phyloP scores from a whole-genome alignment of 1,284 basidiomycete genomes.

The Tylopilus sp. region DNA sequence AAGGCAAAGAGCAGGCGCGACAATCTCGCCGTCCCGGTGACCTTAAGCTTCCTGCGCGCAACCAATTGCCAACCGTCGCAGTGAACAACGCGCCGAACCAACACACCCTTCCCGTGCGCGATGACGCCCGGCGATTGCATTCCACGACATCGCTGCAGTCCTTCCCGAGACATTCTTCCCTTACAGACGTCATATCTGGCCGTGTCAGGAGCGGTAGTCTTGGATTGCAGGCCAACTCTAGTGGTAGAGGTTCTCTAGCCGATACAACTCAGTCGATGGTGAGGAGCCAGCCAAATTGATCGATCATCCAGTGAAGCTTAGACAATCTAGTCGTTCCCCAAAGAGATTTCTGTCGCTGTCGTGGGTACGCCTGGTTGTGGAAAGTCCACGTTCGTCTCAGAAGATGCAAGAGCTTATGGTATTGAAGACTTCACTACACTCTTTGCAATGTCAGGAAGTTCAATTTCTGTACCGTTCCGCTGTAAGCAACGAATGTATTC shows the following conservation, averaged over 20 bases:
- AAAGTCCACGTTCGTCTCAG: conserved; percentile 67
- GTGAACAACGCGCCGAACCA: conserved; percentile 16
- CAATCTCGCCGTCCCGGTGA: conserved; percentile 36
- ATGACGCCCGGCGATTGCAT: conserved; percentile 41
- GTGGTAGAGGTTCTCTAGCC: conserved; percentile 38
- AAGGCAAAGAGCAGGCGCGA: conserved; percentile 33
- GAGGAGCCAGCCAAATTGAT: conserved; percentile 25
- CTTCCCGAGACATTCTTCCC: conserved; percentile 35
- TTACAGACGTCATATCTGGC: conserved; percentile 33
- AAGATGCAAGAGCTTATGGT: conserved; percentile 61
- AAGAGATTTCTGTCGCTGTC: conserved; percentile 57
- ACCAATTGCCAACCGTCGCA: conserved; percentile 30
- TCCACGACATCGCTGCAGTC: conserved; percentile 45
- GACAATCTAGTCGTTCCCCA: conserved; percentile 25
- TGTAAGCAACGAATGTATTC: conserved; percentile 39
- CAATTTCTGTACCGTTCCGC: conserved; percentile 36
- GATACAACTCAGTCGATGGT: conserved; percentile 39
- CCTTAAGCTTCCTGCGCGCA: conserved; percentile 37
- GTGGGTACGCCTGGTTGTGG: conserved; percentile 70
- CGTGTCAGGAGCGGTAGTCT: conserved; percentile 59
- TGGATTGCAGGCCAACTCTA: conserved; percentile 40
- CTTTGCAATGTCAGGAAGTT: conserved; percentile 35
- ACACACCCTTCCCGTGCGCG: conserved; percentile 32
- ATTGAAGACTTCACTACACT: conserved; percentile 28
- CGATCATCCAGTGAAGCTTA: conserved; percentile 22